Evolutionary conservation across 495 filamentous ascomycete genomes (phyloP), one percentile per base, ranked within the genome.

Genomic region (Penicillium manginii): DNA sequence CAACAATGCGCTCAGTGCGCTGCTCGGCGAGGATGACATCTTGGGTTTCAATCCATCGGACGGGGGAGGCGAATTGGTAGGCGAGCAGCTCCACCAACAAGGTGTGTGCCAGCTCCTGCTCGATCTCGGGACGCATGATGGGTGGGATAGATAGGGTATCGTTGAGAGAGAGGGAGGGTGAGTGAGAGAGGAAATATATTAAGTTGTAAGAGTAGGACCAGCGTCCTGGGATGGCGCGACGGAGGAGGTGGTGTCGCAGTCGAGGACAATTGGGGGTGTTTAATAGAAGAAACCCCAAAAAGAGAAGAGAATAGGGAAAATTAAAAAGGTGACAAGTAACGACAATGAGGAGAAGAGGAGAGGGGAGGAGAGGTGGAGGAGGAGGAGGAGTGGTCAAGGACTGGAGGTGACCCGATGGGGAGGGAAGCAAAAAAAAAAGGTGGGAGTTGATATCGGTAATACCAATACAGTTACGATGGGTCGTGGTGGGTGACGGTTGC

Each of bases 41-140:
- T 78, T 99, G 94, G 8, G 94, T 98, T 78, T 98, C 94, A 74
- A 99, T 99, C 84, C 94, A 99, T 86, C 94, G 87, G 58, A 99
- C 94, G 29, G 94, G 94, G 21, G 92, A 97, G 64, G 94, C 94
- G 75, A 99, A 99, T 73, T 99, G 94, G 77, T 98, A 98, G 74
- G 96, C 96, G 56, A 99, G 86, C 49, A 99, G 89, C 86, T 98
- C 94, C 55, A 98, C 91, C 67, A 98, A 87, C 77, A 98, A 84
- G 63, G 93, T 98, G 77, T 98, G 93, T 70, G 93, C 87, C 70
- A 98, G 88, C 79, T 98, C 94, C 74, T 98, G 94, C 84, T 98
- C 93, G 74, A 97, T 83, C 84, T 98, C 96, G 66, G 96, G 94
- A 77, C 90, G 90, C 94, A 98, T 98, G 46, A 67, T 91, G 81